Conservation (phyloP, 139 green algal genomes). For the Chlorella vulgaris region DNA sequence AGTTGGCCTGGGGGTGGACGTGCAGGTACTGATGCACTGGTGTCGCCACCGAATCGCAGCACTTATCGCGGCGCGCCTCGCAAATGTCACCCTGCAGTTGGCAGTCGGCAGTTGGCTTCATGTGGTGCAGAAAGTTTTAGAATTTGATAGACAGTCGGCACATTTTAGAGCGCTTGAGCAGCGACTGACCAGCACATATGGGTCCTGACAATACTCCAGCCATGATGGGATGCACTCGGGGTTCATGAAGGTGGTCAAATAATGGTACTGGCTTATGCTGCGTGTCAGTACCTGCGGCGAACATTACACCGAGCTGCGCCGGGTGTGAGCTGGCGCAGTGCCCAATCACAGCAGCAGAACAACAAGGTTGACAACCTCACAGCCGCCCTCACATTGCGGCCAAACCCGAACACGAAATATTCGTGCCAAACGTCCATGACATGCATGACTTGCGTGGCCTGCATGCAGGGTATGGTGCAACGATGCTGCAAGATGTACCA, state of each 20-base stretch:
- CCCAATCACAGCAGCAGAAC: no score
- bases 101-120: no score
- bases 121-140: no score
- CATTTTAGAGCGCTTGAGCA: background rate
- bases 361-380: no score
- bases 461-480: background rate
- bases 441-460: background rate
- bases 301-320: background rate
- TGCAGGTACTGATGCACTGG: background rate
- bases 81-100: background rate
- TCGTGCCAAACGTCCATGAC: background rate
- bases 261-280: background rate
- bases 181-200: background rate
- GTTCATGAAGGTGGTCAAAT: background rate
- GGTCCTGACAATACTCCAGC: background rate
- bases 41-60: background rate
- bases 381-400: background rate
- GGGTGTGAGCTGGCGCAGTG: no score
- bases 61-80: background rate
- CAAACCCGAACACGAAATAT: background rate
- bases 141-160: no score
- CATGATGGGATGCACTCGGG: background rate
- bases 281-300: background rate
- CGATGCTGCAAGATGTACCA: background rate
- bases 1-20: background rate